These are phyloP conservation scores for Gamarada debralockiae DNA, from an alignment of 495 filamentous ascomycete genomes.

Conservation along the genomic window DNA sequence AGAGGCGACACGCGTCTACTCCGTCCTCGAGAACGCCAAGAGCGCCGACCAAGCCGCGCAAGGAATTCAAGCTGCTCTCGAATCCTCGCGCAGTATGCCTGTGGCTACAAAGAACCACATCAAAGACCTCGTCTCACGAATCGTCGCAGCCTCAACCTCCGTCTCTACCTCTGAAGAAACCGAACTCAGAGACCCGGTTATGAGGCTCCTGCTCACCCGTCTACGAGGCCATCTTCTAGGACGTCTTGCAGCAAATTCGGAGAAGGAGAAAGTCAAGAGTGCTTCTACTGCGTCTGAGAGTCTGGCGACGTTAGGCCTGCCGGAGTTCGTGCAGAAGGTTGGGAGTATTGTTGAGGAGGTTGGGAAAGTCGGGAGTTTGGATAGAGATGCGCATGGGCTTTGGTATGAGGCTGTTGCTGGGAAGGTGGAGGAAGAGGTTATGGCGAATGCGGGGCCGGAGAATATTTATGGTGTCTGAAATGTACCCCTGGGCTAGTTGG, in stretches of 20 bases:
- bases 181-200: constrained; percentile 72
- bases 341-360: constrained; percentile 78
- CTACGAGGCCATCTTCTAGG: constrained; percentile 71
- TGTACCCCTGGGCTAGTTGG: too few species aligned
- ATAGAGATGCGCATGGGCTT: constrained; percentile 69
- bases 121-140: constrained; percentile 45
- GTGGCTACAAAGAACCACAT: constrained; percentile 56
- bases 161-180: constrained; percentile 22
- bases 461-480: too few species aligned
- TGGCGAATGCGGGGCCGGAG: background rate
- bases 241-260: constrained; percentile 69
- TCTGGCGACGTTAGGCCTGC: constrained; percentile 73
- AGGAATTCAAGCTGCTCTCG: constrained; percentile 72
- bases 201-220: constrained; percentile 72
- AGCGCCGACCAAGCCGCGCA: constrained; percentile 47
- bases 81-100: constrained; percentile 79
- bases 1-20: constrained; percentile 73
- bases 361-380: constrained; percentile 68
- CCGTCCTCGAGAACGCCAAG: constrained; percentile 37
- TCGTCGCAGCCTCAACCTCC: constrained; percentile 37
- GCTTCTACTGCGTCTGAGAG: constrained; percentile 80
- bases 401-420: constrained; percentile 75
- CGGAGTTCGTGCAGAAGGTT: constrained; percentile 86
- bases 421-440: constrained; percentile 24
- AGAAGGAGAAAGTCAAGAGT: constrained; percentile 76